These are phyloP conservation scores for Phalaenopsis aphrodite DNA, from an alignment of 106 monocot genomes.

Conservation along the genomic window DNA sequence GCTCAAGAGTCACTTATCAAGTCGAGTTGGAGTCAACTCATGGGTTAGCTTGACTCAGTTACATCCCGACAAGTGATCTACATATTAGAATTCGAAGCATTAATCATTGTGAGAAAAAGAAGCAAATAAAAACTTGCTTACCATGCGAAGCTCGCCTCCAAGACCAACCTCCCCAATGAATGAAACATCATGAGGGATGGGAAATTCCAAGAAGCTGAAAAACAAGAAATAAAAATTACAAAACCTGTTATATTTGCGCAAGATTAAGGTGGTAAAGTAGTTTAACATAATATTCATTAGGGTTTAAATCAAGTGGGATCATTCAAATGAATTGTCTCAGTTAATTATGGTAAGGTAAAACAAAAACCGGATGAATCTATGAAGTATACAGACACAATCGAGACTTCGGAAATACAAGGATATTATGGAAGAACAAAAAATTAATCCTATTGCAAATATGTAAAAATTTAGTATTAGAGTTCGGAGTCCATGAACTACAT, in stretches of 20 bases:
- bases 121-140: constrained; percentile 12
- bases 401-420: background rate
- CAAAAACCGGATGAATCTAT: background rate
- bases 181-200: constrained; percentile 75
- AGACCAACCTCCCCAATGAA: constrained; percentile 96
- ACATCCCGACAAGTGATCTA: too few relatives aligned
- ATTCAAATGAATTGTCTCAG: background rate
- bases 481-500: too few relatives aligned
- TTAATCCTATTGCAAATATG: too few relatives aligned
- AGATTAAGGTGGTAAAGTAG: background rate
- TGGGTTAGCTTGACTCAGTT: too few relatives aligned
- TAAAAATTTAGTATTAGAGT: too few relatives aligned
- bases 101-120: background rate
- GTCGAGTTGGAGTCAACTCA: too few relatives aligned
- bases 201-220: constrained; percentile 81
- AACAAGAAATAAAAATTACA: background rate
- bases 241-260: background rate
- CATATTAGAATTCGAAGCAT: too few relatives aligned
- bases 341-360: background rate
- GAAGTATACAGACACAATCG: background rate
- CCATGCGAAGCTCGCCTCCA: constrained; percentile 84
- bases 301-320: background rate
- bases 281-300: background rate
- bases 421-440: too few relatives aligned
- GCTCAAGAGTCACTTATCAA: too few relatives aligned